A percentile compares a stretch with the other conserved stretches of the same genome.
Evolutionary conservation across 2,329 filamentous ascomycete genomes (phyloP).

Genomic region (Fusarium acutatum): DNA sequence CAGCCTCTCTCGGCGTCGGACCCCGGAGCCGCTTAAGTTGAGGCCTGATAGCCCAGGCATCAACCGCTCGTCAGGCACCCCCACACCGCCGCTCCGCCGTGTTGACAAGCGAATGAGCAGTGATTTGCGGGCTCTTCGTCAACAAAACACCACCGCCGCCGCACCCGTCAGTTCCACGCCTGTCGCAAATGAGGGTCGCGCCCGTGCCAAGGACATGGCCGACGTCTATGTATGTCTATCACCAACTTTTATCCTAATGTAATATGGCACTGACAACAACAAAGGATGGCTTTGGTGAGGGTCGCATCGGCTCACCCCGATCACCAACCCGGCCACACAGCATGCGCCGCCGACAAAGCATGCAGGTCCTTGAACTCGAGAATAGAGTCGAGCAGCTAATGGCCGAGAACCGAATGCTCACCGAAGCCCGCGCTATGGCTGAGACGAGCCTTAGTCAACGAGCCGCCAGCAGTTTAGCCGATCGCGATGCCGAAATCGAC

Average conservation of each 20-base stretch:
- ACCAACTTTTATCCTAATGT: slow-evolving; percentile 23
- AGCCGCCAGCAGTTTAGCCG: slow-evolving; percentile 75
- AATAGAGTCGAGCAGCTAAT: slow-evolving; percentile 82
- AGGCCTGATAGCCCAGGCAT: slow-evolving; percentile 72
- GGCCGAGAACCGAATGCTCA: slow-evolving; percentile 83
- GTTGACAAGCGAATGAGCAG: slow-evolving; percentile 75
- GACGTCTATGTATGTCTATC: slow-evolving; percentile 86
- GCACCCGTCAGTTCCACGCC: slow-evolving; percentile 60
- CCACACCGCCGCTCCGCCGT: slow-evolving; percentile 76
- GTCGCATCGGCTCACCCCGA: slow-evolving; percentile 83
- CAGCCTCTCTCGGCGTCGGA: slow-evolving; percentile 60
- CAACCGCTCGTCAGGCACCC: slow-evolving; percentile 50
- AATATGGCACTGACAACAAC: slow-evolving; percentile 27
- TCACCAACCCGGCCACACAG: slow-evolving; percentile 95
- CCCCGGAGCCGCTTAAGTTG: slow-evolving; percentile 62
- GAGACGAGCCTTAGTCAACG: slow-evolving; percentile 73
- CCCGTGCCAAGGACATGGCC: slow-evolving; percentile 84
- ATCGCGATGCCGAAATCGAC: slow-evolving; percentile 88
- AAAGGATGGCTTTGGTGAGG: slow-evolving; percentile 94
- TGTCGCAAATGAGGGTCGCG: slow-evolving; percentile 86
- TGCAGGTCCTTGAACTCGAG: slow-evolving; percentile 95
- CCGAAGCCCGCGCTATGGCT: slow-evolving; percentile 74
- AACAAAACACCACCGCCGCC: slow-evolving; percentile 47
- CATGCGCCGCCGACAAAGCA: slow-evolving; percentile 96
- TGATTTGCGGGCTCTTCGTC: slow-evolving; percentile 65